Evolutionary conservation across 2,329 filamentous ascomycete species (phyloP).

Genomic region (Helicocarpus griseus): DNA sequence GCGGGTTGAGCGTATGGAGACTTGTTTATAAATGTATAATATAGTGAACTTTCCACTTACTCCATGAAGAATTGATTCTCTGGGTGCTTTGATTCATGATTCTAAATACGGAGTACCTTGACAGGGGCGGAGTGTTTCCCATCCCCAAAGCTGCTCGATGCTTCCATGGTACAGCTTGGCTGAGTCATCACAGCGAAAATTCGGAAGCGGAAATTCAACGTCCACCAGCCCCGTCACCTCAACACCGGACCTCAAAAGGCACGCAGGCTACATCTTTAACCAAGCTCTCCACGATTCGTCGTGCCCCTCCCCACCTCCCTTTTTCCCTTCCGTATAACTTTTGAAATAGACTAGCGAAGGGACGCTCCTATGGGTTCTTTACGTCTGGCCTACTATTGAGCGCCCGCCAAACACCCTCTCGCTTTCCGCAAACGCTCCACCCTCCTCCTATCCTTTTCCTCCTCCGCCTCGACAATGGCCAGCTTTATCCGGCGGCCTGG

Average conservation of each 20-base stretch:
- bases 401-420: conserved; percentile 14
- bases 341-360: background rate
- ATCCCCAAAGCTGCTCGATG: too few species aligned
- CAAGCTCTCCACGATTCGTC: background rate
- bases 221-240: background rate
- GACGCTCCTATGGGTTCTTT: conserved; percentile 21
- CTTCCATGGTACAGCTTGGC: conserved; percentile 2
- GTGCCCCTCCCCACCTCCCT: background rate
- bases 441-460: conserved; percentile 20
- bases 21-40: too few species aligned
- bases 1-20: background rate
- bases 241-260: background rate
- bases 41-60: too few species aligned
- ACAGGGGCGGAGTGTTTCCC: too few species aligned
- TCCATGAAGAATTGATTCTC: too few species aligned
- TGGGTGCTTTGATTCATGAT: too few species aligned
- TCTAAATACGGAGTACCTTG: too few species aligned
- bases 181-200: conserved; percentile 6
- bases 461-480: conserved; percentile 47
- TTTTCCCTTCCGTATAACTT: background rate
- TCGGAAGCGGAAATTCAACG: conserved; percentile 6
- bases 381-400: conserved; percentile 15
- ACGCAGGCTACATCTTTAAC: background rate
- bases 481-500: conserved; percentile 57
- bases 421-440: conserved; percentile 12